Evolutionary conservation across 192 early-diverging fungal species (phyloP).

Genomic region (Coemansia sp.): DNA sequence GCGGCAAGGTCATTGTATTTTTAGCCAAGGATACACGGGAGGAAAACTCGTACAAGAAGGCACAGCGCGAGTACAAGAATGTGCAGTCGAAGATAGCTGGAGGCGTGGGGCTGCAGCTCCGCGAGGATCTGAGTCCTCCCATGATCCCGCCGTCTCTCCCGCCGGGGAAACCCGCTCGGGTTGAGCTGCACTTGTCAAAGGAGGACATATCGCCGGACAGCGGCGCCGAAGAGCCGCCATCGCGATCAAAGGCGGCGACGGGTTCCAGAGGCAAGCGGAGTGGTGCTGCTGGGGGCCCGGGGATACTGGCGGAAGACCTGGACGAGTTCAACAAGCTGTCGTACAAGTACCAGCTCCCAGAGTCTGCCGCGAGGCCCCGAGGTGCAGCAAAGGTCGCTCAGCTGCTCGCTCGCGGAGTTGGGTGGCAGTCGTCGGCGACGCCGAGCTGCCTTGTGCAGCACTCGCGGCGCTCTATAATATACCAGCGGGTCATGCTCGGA

Average conservation of each 20-base stretch:
- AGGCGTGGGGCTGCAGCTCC: constrained; percentile 29
- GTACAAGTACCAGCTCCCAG: constrained; percentile 19
- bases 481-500: constrained; percentile 27
- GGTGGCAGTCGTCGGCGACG: constrained; percentile 34
- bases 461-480: constrained; percentile 17
- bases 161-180: constrained; percentile 14
- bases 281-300: not conserved
- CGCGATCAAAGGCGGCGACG: not conserved
- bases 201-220: constrained; percentile 10
- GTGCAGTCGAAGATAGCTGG: constrained; percentile 37
- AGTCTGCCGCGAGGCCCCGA: not conserved
- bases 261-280: constrained; percentile 7
- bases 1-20: constrained; percentile 45
- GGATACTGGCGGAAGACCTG: constrained; percentile 15
- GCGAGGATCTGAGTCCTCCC: constrained; percentile 38
- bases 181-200: constrained; percentile 24
- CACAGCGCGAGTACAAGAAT: constrained; percentile 47
- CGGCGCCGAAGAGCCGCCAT: not conserved
- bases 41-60: constrained; percentile 44
- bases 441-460: constrained; percentile 16
- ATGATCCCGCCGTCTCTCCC: constrained; percentile 39
- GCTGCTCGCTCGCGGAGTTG: constrained; percentile 23
- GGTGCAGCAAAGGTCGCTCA: constrained; percentile 1
- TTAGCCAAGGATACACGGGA: constrained; percentile 45
- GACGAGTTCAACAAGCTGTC: constrained; percentile 18